A percentile compares a stretch with the other conserved stretches of the same genome.
phyloP scores from a whole-genome alignment of 176 grass and related monocot genomes.

The Avena insularis region DNA sequence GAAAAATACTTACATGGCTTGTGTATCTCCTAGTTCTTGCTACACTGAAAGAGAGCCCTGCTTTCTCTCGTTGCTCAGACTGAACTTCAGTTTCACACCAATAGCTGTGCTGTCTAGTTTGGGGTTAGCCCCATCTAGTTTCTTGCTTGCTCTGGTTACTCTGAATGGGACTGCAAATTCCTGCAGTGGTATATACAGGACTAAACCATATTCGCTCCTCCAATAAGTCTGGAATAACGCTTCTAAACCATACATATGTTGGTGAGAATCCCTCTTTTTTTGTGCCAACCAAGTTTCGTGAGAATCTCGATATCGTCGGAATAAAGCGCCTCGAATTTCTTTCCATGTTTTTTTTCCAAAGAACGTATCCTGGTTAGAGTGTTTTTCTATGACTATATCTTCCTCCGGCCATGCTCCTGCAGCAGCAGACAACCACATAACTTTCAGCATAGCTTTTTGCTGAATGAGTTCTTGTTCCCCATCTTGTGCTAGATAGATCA shows the following conservation, averaged over 20 bases:
- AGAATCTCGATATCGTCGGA: conserved; percentile 41
- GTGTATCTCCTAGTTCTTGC: background rate
- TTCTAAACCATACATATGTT: conserved; percentile 31
- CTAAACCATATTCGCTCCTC: conserved; percentile 40
- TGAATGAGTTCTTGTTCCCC: conserved; percentile 1
- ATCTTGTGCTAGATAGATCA: conserved; percentile 13
- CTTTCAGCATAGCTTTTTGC: conserved; percentile 9
- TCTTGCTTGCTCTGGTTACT: conserved; percentile 2
- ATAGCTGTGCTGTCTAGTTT: background rate
- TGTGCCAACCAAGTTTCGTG: conserved; percentile 1
- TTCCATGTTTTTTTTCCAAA: conserved; percentile 26
- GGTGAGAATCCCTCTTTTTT: conserved; percentile 31
- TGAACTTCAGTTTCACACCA: background rate
- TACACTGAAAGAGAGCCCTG: background rate
- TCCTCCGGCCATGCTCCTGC: conserved; percentile 20
- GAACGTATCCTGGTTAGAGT: conserved; percentile 16
- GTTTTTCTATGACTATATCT: conserved; percentile 48
- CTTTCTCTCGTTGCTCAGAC: background rate
- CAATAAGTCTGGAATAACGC: conserved; percentile 51
- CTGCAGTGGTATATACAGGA: background rate
- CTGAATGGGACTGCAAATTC: conserved; percentile 29
- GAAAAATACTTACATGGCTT: background rate
- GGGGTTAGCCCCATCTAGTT: background rate
- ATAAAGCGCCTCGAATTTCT: conserved; percentile 31
- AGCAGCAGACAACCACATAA: conserved; percentile 4